These are phyloP conservation scores for Aspergillus versicolor DNA, from an alignment of 2,329 filamentous ascomycete species.

Conservation along the genomic window DNA sequence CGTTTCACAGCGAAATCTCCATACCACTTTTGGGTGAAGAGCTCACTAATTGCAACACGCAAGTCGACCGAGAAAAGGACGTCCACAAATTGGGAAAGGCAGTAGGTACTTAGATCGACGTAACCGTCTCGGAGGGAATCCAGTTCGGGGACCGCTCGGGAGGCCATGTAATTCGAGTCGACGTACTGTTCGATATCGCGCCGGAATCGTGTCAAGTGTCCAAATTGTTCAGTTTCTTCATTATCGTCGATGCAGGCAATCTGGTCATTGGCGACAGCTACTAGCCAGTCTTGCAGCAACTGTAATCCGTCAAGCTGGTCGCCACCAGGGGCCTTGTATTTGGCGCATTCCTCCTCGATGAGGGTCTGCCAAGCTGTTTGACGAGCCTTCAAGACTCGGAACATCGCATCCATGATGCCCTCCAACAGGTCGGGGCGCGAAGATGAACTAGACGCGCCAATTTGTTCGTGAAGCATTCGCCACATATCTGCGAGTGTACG, in stretches of 20 bases:
- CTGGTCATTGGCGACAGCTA: constrained; percentile 96
- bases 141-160: constrained; percentile 71
- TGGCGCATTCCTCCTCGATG: constrained; percentile 78
- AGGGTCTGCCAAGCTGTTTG: constrained; percentile 86
- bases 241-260: constrained; percentile 96
- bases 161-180: constrained; percentile 71
- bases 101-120: constrained; percentile 91
- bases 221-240: constrained; percentile 70
- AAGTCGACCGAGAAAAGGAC: constrained; percentile 93
- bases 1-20: constrained; percentile 81
- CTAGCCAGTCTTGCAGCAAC: constrained; percentile 79
- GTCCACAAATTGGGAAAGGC: constrained; percentile 79
- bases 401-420: constrained; percentile 95
- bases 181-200: constrained; percentile 80
- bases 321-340: constrained; percentile 60
- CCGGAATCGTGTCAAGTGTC: constrained; percentile 83
- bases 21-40: constrained; percentile 94
- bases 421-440: constrained; percentile 87
- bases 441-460: constrained; percentile 79
- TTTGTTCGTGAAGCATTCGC: constrained; percentile 94
- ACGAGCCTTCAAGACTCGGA: constrained; percentile 75
- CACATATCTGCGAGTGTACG: constrained; percentile 92
- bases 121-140: constrained; percentile 81
- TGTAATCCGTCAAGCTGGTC: constrained; percentile 68
- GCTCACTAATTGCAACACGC: constrained; percentile 74